Conservation (phyloP, 2,329 filamentous ascomycete species). For the Metarhizium anisopliae region DNA sequence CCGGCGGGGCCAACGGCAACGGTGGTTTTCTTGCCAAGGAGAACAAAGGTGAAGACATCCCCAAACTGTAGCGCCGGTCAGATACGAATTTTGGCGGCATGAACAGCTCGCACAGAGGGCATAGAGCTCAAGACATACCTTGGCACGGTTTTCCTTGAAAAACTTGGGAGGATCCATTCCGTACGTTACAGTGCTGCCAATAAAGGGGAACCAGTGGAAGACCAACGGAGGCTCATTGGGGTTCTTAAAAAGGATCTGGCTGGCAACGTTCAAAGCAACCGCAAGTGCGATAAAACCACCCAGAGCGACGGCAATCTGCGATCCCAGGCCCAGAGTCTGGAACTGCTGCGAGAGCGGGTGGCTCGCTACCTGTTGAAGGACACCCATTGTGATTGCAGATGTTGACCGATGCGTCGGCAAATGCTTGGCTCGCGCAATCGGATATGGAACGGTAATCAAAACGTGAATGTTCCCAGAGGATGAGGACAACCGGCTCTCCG, state of each 20-base stretch:
- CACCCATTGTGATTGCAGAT: constrained; percentile 36
- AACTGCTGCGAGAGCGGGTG: constrained; percentile 41
- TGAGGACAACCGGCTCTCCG: too few species aligned
- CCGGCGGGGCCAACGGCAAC: constrained; percentile 74
- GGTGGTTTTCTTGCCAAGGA: constrained; percentile 83
- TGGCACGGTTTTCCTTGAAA: constrained; percentile 66
- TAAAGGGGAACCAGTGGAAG: constrained; percentile 72
- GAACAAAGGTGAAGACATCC: constrained; percentile 81
- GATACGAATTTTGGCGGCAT: constrained; percentile 23
- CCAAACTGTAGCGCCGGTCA: constrained; percentile 52
- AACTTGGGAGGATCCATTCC: constrained; percentile 90
- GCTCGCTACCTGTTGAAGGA: constrained; percentile 42
- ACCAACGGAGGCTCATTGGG: constrained; percentile 73
- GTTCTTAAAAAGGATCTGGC: constrained; percentile 73
- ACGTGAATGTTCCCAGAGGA: too few species aligned
- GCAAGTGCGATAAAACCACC: constrained; percentile 38
- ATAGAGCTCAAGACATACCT: constrained; percentile 44
- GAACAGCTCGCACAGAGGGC: background rate
- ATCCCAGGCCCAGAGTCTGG: constrained; percentile 34
- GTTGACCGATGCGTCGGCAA: background rate
- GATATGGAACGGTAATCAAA: too few species aligned
- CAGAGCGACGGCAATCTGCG: constrained; percentile 38
- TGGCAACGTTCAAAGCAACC: constrained; percentile 69
- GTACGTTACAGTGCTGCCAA: constrained; percentile 89
- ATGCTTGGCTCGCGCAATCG: background rate